Evolutionary conservation across 805 yeast species (phyloP).

Genomic region (Pichia deserticola): DNA sequence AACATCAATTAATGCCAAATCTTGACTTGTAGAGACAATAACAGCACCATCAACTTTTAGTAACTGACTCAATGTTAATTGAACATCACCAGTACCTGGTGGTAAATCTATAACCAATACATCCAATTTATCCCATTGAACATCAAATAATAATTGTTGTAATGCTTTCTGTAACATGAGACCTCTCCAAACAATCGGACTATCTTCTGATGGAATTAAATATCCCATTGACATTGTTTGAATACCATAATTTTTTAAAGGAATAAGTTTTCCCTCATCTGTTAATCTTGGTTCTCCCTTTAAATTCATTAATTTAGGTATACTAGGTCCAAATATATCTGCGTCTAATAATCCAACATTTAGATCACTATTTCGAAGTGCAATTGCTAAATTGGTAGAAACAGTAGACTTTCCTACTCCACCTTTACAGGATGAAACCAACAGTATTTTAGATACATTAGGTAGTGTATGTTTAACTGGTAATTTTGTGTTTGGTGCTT

Average conservation of each 20-base stretch:
- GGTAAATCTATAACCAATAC: conserved; percentile 76
- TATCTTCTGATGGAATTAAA: conserved; percentile 53
- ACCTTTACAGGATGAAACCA: conserved; percentile 73
- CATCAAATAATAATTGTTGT: conserved; percentile 78
- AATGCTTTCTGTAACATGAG: conserved; percentile 81
- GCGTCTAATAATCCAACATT: conserved; percentile 69
- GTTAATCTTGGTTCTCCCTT: conserved; percentile 61
- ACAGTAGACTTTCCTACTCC: conserved; percentile 81
- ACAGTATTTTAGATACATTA: conserved; percentile 52
- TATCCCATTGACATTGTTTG: conserved; percentile 90
- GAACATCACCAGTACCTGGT: conserved; percentile 89
- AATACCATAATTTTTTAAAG: conserved; percentile 65
- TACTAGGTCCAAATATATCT: conserved; percentile 79
- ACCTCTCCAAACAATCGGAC: conserved; percentile 81
- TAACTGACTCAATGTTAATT: conserved; percentile 74
- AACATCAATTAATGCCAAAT: conserved; percentile 74
- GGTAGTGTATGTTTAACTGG: conserved; percentile 51
- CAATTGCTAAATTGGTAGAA: conserved; percentile 58
- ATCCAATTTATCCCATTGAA: conserved; percentile 64
- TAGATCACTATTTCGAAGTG: conserved; percentile 45
- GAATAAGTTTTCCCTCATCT: conserved; percentile 47
- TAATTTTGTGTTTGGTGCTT: conserved; percentile 38
- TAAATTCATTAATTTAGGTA: conserved; percentile 65
- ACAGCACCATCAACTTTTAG: conserved; percentile 72
- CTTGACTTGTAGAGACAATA: conserved; percentile 82